A percentile compares a stretch with the other conserved stretches of the same genome.
Evolutionary conservation across 2,329 filamentous ascomycete species (phyloP).

Genomic region (Aspergillus piperis): DNA sequence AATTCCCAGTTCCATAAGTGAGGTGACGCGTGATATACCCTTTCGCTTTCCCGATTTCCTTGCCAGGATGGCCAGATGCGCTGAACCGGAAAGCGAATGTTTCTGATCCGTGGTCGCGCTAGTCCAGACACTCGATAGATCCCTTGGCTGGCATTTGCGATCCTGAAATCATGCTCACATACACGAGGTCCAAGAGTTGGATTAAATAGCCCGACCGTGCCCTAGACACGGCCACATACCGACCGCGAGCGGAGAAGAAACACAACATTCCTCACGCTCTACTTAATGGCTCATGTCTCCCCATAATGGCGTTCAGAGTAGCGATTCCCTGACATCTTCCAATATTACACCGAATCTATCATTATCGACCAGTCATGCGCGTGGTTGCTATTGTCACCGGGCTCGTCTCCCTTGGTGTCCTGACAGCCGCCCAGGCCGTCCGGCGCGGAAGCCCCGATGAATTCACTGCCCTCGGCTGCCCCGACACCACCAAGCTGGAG

Average conservation of each 20-base stretch:
- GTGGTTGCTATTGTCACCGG: background rate
- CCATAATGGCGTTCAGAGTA: background rate
- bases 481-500: slow-evolving; percentile 2
- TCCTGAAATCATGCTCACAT: no score
- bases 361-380: background rate
- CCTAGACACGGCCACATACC: background rate
- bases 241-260: background rate
- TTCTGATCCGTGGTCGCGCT: no score
- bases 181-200: no score
- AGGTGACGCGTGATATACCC: no score
- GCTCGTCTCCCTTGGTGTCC: background rate
- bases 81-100: no score
- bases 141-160: no score
- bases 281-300: background rate
- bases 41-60: no score
- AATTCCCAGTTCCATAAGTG: no score
- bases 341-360: no score
- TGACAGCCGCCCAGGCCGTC: background rate
- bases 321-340: background rate
- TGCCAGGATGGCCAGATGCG: no score
- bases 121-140: no score
- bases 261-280: background rate
- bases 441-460: background rate
- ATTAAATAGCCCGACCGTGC: background rate
- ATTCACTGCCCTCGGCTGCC: slow-evolving; percentile 3